Evolutionary conservation across 2,329 filamentous ascomycete species (phyloP), one percentile per base, ranked within the genome.

Genomic region (Cladophialophora bantiana): DNA sequence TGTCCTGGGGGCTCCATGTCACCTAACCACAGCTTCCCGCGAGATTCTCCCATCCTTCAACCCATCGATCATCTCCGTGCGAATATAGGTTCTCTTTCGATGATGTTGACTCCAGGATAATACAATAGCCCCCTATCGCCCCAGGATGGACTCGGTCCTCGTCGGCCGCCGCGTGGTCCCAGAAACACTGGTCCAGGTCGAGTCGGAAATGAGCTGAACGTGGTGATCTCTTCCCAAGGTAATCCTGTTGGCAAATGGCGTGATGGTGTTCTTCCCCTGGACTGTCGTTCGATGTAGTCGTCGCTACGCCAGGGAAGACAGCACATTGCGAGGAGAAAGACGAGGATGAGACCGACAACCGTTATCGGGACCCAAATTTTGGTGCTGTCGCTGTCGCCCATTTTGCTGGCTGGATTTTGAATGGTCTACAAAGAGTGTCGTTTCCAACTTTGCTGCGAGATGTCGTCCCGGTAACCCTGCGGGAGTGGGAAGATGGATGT

Each of bases 291-390:
- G 42, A 64, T 42, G n/a, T 56, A 34, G 52, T 48, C 63, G 5
- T 61, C 58, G n/a, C 34, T 15, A 7, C 31, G 3, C 13, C 56
- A 45, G 6, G 15, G 57, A 13, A 62, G 7, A 32, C 67, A 68
- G 12, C 60, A 59, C 36, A 54, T 12, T 6, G 64, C 35, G 12
- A 63, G 20, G 15, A 66, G 7, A n/a, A 65, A 50, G 18, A 55
- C 7, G 10, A 68, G n/a, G 56, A 68, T 50, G 38, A 45, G 64
- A 7, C 56, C 63, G 35, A 58, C 64, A 13, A 66, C 60, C 7
- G 59, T 64, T 31, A 68, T 38, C n/a, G 67, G 67, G 1, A 64
- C 60, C 67, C 67, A 68, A 31, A 68, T 58, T 38, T 68, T 66
- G 52, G 35, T 20, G 10, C 35, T 32, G 40, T 58, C 42, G 26